Evolutionary conservation across 139 green algal genomes (phyloP).

Genomic region (Bryopsis sp.): DNA sequence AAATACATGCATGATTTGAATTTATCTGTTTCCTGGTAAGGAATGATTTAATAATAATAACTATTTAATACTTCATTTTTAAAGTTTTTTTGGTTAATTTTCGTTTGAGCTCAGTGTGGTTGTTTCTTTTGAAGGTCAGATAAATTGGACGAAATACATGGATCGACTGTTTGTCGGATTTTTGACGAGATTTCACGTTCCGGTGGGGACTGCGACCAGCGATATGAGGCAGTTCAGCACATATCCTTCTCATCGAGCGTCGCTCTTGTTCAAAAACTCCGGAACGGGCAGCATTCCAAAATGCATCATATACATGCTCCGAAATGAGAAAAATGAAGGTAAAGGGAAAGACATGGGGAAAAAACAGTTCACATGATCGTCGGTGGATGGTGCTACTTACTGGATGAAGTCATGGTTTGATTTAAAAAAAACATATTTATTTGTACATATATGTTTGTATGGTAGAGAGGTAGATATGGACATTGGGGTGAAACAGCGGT

Average conservation of each 20-base stretch:
- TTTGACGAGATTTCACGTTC: neutral
- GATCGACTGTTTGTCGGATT: neutral
- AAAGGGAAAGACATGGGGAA: neutral
- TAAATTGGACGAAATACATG: neutral
- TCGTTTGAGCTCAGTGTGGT: neutral
- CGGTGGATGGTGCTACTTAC: neutral
- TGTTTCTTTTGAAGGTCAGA: neutral
- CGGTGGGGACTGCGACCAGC: slow-evolving; percentile 3
- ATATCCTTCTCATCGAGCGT: neutral
- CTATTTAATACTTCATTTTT: neutral
- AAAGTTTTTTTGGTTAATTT: neutral
- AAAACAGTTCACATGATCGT: neutral
- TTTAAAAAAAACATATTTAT: neutral
- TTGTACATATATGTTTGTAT: neutral
- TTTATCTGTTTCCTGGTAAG: neutral
- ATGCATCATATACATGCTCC: slow-evolving; percentile 16
- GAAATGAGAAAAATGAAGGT: neutral
- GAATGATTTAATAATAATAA: neutral
- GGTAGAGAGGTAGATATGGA: neutral
- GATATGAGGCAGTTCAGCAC: neutral
- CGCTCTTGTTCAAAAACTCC: neutral
- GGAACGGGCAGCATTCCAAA: neutral
- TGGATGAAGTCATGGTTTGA: neutral
- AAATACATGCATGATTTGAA: neutral
- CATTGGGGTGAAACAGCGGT: neutral